phyloP scores from a whole-genome alignment of 2,329 filamentous ascomycete species.

The Fusarium fujikuroi region DNA sequence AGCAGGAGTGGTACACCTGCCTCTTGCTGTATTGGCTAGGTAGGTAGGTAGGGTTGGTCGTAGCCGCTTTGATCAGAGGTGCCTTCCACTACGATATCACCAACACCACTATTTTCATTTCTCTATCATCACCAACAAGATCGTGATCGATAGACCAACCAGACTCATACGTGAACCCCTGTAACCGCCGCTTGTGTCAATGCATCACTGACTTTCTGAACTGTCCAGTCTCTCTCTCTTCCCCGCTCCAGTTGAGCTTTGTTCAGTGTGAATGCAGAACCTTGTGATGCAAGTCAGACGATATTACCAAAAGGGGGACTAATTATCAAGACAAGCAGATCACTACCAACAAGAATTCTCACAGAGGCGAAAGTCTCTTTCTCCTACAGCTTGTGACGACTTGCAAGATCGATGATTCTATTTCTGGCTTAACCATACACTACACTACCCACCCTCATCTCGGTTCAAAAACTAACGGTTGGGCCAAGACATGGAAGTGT shows the following conservation, averaged over 20 bases:
- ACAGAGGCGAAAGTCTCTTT: neutral
- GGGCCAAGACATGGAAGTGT: conserved; percentile 9
- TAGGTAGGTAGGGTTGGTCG: conserved; percentile 14
- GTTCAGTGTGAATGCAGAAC: neutral
- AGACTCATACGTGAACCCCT: neutral
- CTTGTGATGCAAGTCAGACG: neutral
- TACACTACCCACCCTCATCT: conserved; percentile 32
- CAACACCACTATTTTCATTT: conserved; percentile 7
- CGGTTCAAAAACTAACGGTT: conserved; percentile 30
- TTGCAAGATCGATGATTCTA: conserved; percentile 16
- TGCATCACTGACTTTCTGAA: conserved; percentile 8
- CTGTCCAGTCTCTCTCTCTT: neutral
- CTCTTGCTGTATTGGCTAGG: neutral
- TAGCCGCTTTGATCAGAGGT: conserved; percentile 10
- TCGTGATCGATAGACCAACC: conserved; percentile 19
- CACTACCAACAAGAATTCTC: neutral
- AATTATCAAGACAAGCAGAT: neutral
- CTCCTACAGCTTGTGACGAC: neutral
- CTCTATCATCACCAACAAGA: conserved; percentile 28
- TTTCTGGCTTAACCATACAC: conserved; percentile 25
- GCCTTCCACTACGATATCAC: conserved; percentile 4
- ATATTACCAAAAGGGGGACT: neutral
- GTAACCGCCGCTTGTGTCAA: conserved; percentile 1
- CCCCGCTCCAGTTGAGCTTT: neutral
- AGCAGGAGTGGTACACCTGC: neutral